Percentiles rank a stretch among this genome's conserved stretches.
Evolutionary conservation across 495 filamentous ascomycete genomes (phyloP).

Genomic region (Podospora pseudopauciseta): DNA sequence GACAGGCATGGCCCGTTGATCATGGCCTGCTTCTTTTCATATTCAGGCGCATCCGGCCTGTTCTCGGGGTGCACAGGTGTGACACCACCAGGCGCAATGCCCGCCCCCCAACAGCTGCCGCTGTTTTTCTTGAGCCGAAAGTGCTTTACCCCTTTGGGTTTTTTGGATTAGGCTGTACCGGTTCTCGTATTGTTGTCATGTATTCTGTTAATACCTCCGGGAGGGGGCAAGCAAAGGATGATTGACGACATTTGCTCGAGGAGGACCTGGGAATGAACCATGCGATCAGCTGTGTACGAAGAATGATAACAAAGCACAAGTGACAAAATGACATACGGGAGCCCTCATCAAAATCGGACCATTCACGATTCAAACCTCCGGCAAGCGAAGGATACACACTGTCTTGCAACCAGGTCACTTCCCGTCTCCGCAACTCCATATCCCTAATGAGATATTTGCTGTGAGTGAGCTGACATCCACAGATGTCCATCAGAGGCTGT

Average conservation of each 20-base stretch:
- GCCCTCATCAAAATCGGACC: too few relatives aligned
- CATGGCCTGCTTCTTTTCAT: slow-evolving; percentile 93
- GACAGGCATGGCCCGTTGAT: slow-evolving; percentile 74
- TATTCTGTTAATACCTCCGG: background rate
- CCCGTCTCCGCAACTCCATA: too few relatives aligned
- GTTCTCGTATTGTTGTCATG: background rate
- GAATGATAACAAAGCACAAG: too few relatives aligned
- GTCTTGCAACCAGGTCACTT: too few relatives aligned
- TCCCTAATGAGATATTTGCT: background rate
- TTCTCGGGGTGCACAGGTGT: slow-evolving; percentile 52
- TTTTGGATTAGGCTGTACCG: slow-evolving; percentile 32
- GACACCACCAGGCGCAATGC: slow-evolving; percentile 33
- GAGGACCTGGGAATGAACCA: too few relatives aligned
- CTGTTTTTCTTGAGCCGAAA: slow-evolving; percentile 39
- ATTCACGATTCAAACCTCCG: too few relatives aligned
- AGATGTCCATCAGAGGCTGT: background rate
- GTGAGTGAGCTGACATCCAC: background rate
- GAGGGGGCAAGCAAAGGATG: background rate
- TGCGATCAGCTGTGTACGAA: too few relatives aligned
- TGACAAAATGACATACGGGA: too few relatives aligned
- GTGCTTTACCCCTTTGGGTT: slow-evolving; percentile 40
- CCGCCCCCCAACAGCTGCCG: slow-evolving; percentile 43
- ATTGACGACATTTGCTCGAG: too few relatives aligned
- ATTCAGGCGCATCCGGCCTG: slow-evolving; percentile 85
- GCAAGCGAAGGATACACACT: too few relatives aligned